Base-by-base conservation (phyloP, 2,329 filamentous ascomycete genomes). In the Cladobotryum mycophilum region DNA sequence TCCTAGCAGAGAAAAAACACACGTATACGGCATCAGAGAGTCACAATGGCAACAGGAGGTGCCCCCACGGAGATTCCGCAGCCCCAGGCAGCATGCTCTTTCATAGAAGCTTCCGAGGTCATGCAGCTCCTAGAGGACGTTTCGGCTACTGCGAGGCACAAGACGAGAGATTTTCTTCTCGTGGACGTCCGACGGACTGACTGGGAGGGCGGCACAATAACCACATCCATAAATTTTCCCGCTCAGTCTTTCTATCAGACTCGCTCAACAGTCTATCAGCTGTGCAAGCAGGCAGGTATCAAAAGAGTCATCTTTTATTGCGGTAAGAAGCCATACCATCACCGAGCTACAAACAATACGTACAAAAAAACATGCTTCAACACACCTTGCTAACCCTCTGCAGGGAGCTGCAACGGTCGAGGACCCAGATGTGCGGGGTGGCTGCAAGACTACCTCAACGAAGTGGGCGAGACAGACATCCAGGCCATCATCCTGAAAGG, bases 171-270 rank as follows among this genome's bases (percentile, higher is more conserved):
- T 7, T 76, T 76, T 43, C 61, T 78, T 15, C 63, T 79, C 3
- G 72, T 81, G 12, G 78, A 81, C 58, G 71, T 80, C n/a, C 72
- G 77, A 15, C 69, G 76, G 22, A 71, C 65, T 3, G 78, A 81
- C 56, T 76, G 74, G 67, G 72, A 74, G 59, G 82, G 83, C 22
- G 82, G 81, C 38, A 84, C 80, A 0, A 77, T 86, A 49, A 66
- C 67, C 8, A 75, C 73, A 2, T 82, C 81, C 1, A 69, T 85
- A 55, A 81, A 82, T 55, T 65, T 81, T 13, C 78, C 78, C 1
- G 78, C 78, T 8, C 77, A 81, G 48, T 74, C 70, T 12, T 70
- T 81, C 37, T 79, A 78, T 48, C 73, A 74, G 47, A 75, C 74
- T 3, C 68, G 78, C 5, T 68, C 72, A 4, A 64, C 67, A 5